These are phyloP conservation scores for Candida labiduridarum DNA, from an alignment of 1,139 yeast genomes.

Conservation along the genomic window DNA sequence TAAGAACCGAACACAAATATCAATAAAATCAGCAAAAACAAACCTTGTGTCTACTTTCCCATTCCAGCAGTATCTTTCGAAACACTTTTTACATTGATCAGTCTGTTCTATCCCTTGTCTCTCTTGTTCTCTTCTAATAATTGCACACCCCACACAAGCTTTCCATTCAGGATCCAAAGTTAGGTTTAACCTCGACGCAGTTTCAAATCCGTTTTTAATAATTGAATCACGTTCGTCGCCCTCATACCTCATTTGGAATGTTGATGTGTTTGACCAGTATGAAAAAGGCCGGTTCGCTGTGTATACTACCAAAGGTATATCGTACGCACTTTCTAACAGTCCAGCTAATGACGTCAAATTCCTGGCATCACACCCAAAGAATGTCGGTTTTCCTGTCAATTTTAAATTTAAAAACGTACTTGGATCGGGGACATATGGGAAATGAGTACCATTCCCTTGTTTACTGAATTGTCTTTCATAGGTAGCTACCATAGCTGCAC, in stretches of 20 bases:
- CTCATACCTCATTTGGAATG: slow-evolving; percentile 65
- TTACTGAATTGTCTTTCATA: slow-evolving; percentile 50
- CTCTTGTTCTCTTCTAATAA: slow-evolving; percentile 80
- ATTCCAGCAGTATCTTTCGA: slow-evolving; percentile 80
- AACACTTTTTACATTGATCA: slow-evolving; percentile 73
- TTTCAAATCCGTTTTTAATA: slow-evolving; percentile 80
- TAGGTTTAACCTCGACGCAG: slow-evolving; percentile 68
- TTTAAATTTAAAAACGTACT: slow-evolving; percentile 30
- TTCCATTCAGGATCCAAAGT: slow-evolving; percentile 75
- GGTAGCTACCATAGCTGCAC: slow-evolving; percentile 63
- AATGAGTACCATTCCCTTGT: slow-evolving; percentile 43
- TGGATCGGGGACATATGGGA: slow-evolving; percentile 43
- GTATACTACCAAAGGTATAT: slow-evolving; percentile 81
- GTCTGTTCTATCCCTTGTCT: slow-evolving; percentile 63
- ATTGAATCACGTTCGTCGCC: slow-evolving; percentile 59
- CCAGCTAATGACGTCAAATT: slow-evolving; percentile 56
- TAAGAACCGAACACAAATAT: slow-evolving; percentile 1
- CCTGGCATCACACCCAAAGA: slow-evolving; percentile 44
- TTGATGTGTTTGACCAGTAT: slow-evolving; percentile 68
- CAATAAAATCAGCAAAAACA: not conserved
- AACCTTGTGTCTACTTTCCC: slow-evolving; percentile 36
- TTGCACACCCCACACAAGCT: slow-evolving; percentile 86
- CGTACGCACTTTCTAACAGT: slow-evolving; percentile 29
- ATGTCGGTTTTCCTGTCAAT: slow-evolving; percentile 34
- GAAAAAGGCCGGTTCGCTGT: slow-evolving; percentile 77